These are phyloP conservation scores for Thalia dealbata DNA, from an alignment of 176 grass and related monocot genomes.

Conservation along the genomic window DNA sequence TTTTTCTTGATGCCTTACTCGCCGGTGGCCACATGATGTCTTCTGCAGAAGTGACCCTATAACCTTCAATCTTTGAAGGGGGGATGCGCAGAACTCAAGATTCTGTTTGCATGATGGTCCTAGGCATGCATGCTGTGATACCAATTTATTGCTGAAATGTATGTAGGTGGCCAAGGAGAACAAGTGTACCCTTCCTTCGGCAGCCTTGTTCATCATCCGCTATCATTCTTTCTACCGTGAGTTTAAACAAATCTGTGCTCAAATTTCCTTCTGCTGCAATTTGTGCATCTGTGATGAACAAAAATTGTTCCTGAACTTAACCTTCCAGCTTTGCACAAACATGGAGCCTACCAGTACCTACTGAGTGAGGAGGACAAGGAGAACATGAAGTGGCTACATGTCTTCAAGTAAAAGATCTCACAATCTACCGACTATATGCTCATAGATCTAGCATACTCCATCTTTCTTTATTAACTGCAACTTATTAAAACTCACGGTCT, in stretches of 20 bases:
- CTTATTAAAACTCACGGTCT: too few species aligned
- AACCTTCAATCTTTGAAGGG: too few species aligned
- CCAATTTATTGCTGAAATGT: too few species aligned
- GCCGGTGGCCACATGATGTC: not conserved
- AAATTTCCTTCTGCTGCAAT: not conserved
- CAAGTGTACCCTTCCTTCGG: conserved; percentile 70
- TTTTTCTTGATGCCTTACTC: not conserved
- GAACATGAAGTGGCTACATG: conserved; percentile 78
- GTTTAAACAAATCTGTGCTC: not conserved
- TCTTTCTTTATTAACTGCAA: not conserved
- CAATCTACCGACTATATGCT: not conserved
- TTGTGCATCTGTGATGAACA: not conserved
- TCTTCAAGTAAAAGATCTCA: conserved; percentile 58
- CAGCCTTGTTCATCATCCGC: conserved; percentile 81
- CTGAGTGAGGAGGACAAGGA: conserved; percentile 87
- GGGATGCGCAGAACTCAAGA: too few species aligned
- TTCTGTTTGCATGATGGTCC: too few species aligned
- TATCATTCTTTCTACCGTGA: conserved; percentile 96
- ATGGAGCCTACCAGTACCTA: conserved; percentile 61
- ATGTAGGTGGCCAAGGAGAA: conserved; percentile 81
- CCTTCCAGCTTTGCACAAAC: conserved; percentile 71
- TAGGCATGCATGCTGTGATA: too few species aligned
- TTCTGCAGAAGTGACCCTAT: not conserved
- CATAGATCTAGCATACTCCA: not conserved
- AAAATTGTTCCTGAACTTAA: not conserved